Conservation (phyloP, 345 rosid species). For the Salix caprea region DNA sequence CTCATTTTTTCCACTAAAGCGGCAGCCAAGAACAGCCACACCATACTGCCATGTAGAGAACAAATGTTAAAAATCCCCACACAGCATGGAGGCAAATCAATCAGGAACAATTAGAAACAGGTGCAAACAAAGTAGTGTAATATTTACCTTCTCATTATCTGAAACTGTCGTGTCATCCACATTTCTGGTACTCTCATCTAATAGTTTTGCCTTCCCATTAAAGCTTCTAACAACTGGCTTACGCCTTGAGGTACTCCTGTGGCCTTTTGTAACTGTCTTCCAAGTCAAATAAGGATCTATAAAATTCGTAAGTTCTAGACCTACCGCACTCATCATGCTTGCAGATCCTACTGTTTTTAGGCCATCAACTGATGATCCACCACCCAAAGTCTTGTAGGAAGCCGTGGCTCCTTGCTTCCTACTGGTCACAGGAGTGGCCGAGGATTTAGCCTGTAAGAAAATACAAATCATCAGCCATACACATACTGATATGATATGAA, state of each 20-base stretch:
- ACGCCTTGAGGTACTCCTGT: slow-evolving; percentile 40
- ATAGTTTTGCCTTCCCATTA: slow-evolving; percentile 16
- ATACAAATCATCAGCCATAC: slow-evolving; percentile 4
- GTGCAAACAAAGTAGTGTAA: slow-evolving; percentile 3
- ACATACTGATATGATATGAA: neutral
- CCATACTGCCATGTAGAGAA: slow-evolving; percentile 39
- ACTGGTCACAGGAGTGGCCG: slow-evolving; percentile 13
- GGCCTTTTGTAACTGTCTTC: slow-evolving; percentile 51
- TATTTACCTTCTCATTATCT: slow-evolving; percentile 47
- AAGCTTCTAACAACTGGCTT: slow-evolving; percentile 24
- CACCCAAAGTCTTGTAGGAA: slow-evolving; percentile 24
- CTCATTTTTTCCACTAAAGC: slow-evolving; percentile 40
- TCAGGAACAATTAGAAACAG: neutral
- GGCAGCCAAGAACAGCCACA: slow-evolving; percentile 47
- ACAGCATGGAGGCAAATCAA: neutral
- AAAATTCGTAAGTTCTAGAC: slow-evolving; percentile 38
- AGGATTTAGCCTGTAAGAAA: neutral
- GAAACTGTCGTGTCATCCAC: slow-evolving; percentile 26
- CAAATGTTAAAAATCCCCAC: slow-evolving; percentile 2
- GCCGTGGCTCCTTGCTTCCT: slow-evolving; percentile 20
- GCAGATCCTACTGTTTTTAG: slow-evolving; percentile 18
- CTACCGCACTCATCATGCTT: slow-evolving; percentile 40
- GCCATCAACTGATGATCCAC: slow-evolving; percentile 25
- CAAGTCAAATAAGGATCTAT: slow-evolving; percentile 46
- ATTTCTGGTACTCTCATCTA: slow-evolving; percentile 20